Percentiles rank a stretch among this genome's conserved stretches.
These are phyloP conservation scores for Rhynchospora pubera DNA, from an alignment of 176 grass and related monocot species.

Conservation along the genomic window DNA sequence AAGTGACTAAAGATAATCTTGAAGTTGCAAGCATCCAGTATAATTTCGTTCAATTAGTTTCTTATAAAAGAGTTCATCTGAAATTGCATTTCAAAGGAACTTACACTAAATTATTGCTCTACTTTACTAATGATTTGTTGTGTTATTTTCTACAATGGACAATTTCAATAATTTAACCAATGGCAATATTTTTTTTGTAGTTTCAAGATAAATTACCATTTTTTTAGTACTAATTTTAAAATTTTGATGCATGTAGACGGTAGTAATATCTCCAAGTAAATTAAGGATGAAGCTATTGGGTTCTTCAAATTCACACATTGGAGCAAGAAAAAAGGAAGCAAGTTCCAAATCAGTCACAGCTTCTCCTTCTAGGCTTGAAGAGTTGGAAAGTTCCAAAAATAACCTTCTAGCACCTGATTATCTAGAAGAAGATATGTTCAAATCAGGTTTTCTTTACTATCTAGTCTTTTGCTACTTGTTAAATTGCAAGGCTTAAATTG, in stretches of 20 bases:
- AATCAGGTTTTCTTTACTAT: neutral
- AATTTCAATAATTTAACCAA: neutral
- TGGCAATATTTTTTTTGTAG: neutral
- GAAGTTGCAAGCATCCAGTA: neutral
- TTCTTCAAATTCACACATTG: constrained; percentile 26
- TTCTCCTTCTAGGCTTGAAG: constrained; percentile 48
- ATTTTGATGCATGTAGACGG: constrained; percentile 35
- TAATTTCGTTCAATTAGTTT: neutral
- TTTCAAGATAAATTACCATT: neutral
- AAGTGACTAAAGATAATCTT: neutral
- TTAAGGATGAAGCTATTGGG: constrained; percentile 77
- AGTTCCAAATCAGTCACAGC: constrained; percentile 35
- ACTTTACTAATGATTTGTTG: neutral
- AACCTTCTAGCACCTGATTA: constrained; percentile 56
- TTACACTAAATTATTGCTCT: neutral
- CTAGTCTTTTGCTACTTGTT: neutral
- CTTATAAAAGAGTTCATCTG: too few species aligned
- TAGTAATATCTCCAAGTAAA: constrained; percentile 68
- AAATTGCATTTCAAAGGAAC: too few species aligned
- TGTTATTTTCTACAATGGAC: neutral
- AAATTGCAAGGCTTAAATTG: neutral
- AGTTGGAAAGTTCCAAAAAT: constrained; percentile 45
- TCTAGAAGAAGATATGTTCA: constrained; percentile 29
- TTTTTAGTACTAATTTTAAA: neutral
- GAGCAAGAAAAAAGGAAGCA: constrained; percentile 26